Conservation (phyloP, 2,329 filamentous ascomycete species). For the Verticillium klebahnii region DNA sequence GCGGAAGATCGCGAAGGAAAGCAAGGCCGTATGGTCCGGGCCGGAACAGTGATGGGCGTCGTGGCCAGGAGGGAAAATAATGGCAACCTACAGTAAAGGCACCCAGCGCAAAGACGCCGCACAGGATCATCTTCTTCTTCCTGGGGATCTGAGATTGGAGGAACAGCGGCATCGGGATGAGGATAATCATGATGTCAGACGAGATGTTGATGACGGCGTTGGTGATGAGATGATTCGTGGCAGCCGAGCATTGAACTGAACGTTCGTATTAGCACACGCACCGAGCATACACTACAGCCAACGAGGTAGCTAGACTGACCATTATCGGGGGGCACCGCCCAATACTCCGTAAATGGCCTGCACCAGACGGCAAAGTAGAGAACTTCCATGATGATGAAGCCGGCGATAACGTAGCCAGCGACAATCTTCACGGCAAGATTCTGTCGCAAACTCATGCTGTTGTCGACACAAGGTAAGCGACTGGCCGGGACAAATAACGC, state of each 20-base stretch:
- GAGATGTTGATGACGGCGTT: slow-evolving; percentile 56
- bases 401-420: slow-evolving; percentile 39
- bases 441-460: slow-evolving; percentile 39
- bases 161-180: slow-evolving; percentile 51
- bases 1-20: no score
- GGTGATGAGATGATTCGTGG: slow-evolving; percentile 52
- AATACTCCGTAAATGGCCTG: slow-evolving; percentile 50
- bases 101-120: slow-evolving; percentile 39
- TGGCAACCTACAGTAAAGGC: slow-evolving; percentile 36
- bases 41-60: neutral
- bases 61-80: no score
- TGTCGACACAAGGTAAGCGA: neutral
- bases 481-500: neutral
- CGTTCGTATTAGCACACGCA: neutral
- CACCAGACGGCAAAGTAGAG: slow-evolving; percentile 49
- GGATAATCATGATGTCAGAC: slow-evolving; percentile 55
- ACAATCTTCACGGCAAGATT: slow-evolving; percentile 44
- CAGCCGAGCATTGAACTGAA: slow-evolving; percentile 51
- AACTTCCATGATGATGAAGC: slow-evolving; percentile 47
- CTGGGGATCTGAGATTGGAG: slow-evolving; percentile 41
- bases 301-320: slow-evolving; percentile 23
- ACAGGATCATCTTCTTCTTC: slow-evolving; percentile 49
- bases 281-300: neutral
- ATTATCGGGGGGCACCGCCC: slow-evolving; percentile 49
- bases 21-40: no score